A percentile compares a stretch with the other conserved stretches of the same genome.
Evolutionary conservation across 306 rosid species (phyloP).

Genomic region (Vachellia pachyceras): DNA sequence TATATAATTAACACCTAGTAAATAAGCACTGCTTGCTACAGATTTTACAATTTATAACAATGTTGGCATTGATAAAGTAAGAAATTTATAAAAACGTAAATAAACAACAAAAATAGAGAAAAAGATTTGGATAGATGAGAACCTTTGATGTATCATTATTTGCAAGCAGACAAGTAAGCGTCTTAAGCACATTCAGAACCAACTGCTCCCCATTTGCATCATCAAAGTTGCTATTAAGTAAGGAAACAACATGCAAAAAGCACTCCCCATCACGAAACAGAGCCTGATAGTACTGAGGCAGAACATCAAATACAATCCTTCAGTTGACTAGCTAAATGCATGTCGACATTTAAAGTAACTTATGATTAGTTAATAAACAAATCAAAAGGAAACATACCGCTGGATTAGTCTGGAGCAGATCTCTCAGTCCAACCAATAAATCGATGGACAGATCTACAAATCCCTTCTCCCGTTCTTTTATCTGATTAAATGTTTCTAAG

Average conservation of each 20-base stretch:
- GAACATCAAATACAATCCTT: constrained; percentile 29
- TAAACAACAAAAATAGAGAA: neutral
- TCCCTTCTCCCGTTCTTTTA: constrained; percentile 76
- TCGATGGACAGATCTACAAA: constrained; percentile 76
- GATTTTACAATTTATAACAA: neutral
- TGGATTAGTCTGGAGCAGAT: constrained; percentile 67
- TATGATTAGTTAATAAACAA: constrained; percentile 24
- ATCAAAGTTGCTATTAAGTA: constrained; percentile 81
- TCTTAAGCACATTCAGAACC: constrained; percentile 89
- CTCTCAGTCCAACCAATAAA: constrained; percentile 86
- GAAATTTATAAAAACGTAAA: constrained; percentile 1
- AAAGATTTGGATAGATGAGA: constrained; percentile 21
- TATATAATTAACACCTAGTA: neutral
- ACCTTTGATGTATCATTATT: constrained; percentile 89
- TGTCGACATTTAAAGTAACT: constrained; percentile 6
- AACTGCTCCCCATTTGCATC: constrained; percentile 68
- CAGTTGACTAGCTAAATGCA: constrained; percentile 38
- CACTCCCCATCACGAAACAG: constrained; percentile 96
- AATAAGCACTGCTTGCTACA: neutral
- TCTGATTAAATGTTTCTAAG: constrained; percentile 83
- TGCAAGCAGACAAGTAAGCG: constrained; percentile 89
- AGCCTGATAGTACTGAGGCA: constrained; percentile 86
- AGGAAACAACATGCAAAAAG: constrained; percentile 94
- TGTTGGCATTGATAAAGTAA: neutral
- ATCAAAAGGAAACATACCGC: constrained; percentile 55